Percentiles rank a stretch among this genome's conserved stretches.
Conservation (phyloP, 345 rosid species). For the Acer saccharum region DNA sequence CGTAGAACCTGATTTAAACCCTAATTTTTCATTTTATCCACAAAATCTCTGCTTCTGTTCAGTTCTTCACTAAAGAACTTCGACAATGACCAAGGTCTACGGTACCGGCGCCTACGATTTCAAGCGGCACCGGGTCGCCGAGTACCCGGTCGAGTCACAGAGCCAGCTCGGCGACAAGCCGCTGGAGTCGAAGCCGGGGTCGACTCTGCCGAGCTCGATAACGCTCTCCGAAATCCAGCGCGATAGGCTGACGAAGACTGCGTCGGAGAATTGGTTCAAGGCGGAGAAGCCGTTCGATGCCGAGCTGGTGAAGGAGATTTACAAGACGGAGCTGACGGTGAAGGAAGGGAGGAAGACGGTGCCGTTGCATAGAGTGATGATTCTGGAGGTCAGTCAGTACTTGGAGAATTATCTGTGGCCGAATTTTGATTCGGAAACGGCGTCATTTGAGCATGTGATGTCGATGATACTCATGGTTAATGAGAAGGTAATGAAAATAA, state of each 20-base stretch:
- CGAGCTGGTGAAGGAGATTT: slow-evolving; percentile 80
- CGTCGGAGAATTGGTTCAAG: slow-evolving; percentile 78
- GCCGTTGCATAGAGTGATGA: slow-evolving; percentile 91
- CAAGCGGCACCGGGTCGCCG: slow-evolving; percentile 98
- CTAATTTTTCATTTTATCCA: not conserved
- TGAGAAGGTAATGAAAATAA: slow-evolving; percentile 61
- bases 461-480: slow-evolving; percentile 97
- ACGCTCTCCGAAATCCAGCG: slow-evolving; percentile 91
- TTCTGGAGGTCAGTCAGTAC: slow-evolving; percentile 94
- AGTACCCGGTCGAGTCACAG: slow-evolving; percentile 80
- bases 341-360: slow-evolving; percentile 79
- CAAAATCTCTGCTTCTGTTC: not conserved
- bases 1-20: slow-evolving; percentile 16
- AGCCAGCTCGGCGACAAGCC: slow-evolving; percentile 49
- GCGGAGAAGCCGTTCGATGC: slow-evolving; percentile 65
- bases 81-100: slow-evolving; percentile 74
- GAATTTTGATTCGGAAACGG: slow-evolving; percentile 73
- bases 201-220: slow-evolving; percentile 72
- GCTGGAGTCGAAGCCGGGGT: slow-evolving; percentile 60
- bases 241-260: slow-evolving; percentile 79
- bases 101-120: slow-evolving; percentile 97
- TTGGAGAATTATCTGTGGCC: slow-evolving; percentile 97
- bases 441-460: slow-evolving; percentile 92
- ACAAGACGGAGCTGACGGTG: slow-evolving; percentile 74
- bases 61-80: not conserved